phyloP scores from a whole-genome alignment of 805 yeast species.

The Metschnikowia drakensbergensis region DNA sequence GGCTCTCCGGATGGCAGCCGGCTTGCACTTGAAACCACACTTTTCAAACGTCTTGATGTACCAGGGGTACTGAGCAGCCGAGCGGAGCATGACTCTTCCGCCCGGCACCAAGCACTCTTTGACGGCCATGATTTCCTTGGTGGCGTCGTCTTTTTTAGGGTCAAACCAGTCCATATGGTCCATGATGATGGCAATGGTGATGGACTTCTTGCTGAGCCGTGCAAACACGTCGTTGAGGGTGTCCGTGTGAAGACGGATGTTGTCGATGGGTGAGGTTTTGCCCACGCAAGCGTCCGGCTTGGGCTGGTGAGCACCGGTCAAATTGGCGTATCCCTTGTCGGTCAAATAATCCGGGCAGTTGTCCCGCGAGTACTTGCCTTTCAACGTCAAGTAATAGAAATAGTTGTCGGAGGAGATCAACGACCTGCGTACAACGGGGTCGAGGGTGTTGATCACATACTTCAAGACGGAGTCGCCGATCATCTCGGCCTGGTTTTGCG shows the following conservation, averaged over 20 bases:
- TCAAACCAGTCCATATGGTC: conserved; percentile 94
- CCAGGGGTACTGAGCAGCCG: conserved; percentile 76
- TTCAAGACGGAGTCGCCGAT: conserved; percentile 69
- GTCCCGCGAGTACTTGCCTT: conserved; percentile 53
- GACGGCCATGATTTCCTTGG: conserved; percentile 61
- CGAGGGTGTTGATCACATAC: conserved; percentile 73
- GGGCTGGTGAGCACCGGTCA: conserved; percentile 26
- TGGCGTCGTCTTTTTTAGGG: conserved; percentile 59
- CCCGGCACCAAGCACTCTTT: conserved; percentile 57
- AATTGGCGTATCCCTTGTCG: conserved; percentile 49
- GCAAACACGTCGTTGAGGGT: conserved; percentile 71
- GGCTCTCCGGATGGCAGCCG: conserved; percentile 64
- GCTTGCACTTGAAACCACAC: conserved; percentile 61
- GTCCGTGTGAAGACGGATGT: conserved; percentile 76
- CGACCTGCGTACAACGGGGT: conserved; percentile 64
- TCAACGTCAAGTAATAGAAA: conserved; percentile 67
- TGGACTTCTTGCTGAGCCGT: conserved; percentile 56
- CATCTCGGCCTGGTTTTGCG: conserved; percentile 77
- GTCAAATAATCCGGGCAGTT: conserved; percentile 80
- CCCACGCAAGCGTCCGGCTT: conserved; percentile 16
- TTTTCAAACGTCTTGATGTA: conserved; percentile 65
- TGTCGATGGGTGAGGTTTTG: conserved; percentile 52
- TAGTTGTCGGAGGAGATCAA: conserved; percentile 69
- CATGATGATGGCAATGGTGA: conserved; percentile 79
- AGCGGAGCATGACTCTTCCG: conserved; percentile 73